Base-by-base conservation (phyloP, 805 yeast species). In the Hanseniaspora vineae region DNA sequence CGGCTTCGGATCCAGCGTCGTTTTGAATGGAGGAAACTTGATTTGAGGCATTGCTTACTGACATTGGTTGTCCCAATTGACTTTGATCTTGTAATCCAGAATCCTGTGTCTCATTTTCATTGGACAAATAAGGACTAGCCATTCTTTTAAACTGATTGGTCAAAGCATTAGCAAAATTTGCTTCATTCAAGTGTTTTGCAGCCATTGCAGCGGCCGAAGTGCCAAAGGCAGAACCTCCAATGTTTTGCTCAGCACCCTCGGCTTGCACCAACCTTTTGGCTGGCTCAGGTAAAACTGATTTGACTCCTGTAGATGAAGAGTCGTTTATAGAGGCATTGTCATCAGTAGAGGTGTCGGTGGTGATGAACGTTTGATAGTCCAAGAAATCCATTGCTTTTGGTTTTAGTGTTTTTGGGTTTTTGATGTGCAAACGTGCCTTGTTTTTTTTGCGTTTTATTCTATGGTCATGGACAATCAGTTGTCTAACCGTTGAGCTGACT, bases 361-460 rank as follows among this genome's bases (percentile, higher is more conserved):
- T 42, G 60, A 67, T 70, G 56, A 47, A 73, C 55, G 60, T 72
- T 67, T 55, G 79, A 56, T 17, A 78, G 75, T 49, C 81, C 56
- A 33, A 75, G 60, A 49, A 79, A 58, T 55, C 82, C 70, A 44
- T 66, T 33, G 14, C 37, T 13, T 33, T 13, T 5, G 15, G 12
- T 5, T 11, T 13, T 12, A 11, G 12, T 12, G 14, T 33, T 33
- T 9, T 10, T 33, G 14, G 15, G 6, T n/a, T 5, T 5, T 33
- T 33, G 14, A 5, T 33, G 14, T 33, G 37, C 4, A 8, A 23
- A 23, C 8, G 29, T 23, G 11, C 37, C 11, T 33, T n/a, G 37
- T 23, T 23, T 23, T 23, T 23, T 23, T 23, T 23, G 4, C 8
- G 4, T 23, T 23, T 23, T 23, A 5, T 8, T 8, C 29, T 23